A percentile compares a stretch with the other conserved stretches of the same genome.
phyloP scores from a whole-genome alignment of 1,284 basidiomycete genomes.

The Peniophora sp. region DNA sequence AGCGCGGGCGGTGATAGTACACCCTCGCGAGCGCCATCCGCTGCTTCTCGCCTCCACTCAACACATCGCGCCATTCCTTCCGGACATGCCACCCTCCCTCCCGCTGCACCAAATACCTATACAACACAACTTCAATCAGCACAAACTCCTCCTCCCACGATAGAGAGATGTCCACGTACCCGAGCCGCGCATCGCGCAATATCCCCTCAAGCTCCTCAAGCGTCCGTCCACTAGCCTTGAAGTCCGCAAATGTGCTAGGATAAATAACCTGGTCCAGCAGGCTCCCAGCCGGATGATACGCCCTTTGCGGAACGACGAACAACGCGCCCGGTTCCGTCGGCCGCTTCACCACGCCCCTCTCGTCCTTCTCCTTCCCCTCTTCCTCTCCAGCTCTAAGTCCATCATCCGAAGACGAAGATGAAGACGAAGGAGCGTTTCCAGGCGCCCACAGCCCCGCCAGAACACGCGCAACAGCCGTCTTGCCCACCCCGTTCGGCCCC shows the following conservation, averaged over 20 bases:
- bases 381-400: too few relatives aligned
- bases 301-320: constrained; percentile 88
- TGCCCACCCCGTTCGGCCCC: constrained; percentile 89
- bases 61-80: constrained; percentile 95
- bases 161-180: constrained; percentile 35
- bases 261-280: constrained; percentile 85
- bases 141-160: too few relatives aligned
- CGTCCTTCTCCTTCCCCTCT: constrained; percentile 13
- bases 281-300: constrained; percentile 85
- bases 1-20: constrained; percentile 78
- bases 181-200: constrained; percentile 75
- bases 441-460: constrained; percentile 84
- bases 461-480: constrained; percentile 88
- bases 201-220: constrained; percentile 68
- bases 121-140: too few relatives aligned
- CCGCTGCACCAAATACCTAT: constrained; percentile 51
- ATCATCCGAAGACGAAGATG: too few relatives aligned
- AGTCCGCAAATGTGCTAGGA: constrained; percentile 78
- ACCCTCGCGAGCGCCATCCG: constrained; percentile 84
- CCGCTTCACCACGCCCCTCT: constrained; percentile 24
- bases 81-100: constrained; percentile 87
- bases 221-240: constrained; percentile 55
- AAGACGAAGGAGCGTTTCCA: constrained; percentile 25
- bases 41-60: constrained; percentile 96
- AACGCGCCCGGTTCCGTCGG: constrained; percentile 47